Percentiles rank a stretch among this genome's conserved stretches.
phyloP scores from a whole-genome alignment of 768 basidiomycete genomes.

The Xanthoconium purpureum region DNA sequence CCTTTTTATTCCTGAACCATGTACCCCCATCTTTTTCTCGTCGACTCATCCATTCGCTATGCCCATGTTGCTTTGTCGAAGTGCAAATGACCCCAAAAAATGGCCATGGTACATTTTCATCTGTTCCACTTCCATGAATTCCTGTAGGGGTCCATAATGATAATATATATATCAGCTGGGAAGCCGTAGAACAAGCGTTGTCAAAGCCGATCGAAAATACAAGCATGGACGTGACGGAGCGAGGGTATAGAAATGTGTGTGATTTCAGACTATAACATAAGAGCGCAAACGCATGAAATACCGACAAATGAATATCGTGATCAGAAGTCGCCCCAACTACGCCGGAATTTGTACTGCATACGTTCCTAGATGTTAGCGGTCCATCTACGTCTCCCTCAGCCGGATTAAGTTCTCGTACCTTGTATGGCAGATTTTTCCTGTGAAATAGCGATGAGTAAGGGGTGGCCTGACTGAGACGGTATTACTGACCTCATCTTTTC shows the following conservation, averaged over 20 bases:
- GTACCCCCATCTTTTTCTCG: no score
- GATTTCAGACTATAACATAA: constrained; percentile 11
- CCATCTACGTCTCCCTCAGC: constrained; percentile 21
- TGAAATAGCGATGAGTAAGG: constrained; percentile 1
- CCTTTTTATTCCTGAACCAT: no score
- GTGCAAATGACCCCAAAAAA: no score
- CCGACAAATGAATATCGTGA: constrained; percentile 2
- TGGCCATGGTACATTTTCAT: no score
- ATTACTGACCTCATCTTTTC: constrained; percentile 69
- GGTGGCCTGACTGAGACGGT: neutral
- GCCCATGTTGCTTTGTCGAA: no score
- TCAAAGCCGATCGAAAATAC: neutral
- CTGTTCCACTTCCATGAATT: no score
- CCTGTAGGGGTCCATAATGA: no score
- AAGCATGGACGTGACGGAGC: constrained; percentile 5
- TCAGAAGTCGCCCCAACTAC: constrained; percentile 86
- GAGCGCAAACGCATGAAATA: constrained; percentile 5
- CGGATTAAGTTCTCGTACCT: constrained; percentile 47
- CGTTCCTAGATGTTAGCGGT: constrained; percentile 52
- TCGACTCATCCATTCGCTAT: no score
- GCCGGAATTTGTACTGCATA: constrained; percentile 87
- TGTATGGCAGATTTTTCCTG: constrained; percentile 84
- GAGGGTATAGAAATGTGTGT: constrained; percentile 28
- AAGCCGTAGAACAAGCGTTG: neutral
- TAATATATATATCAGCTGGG: no score